A percentile compares a stretch with the other conserved stretches of the same genome.
These are phyloP conservation scores for Wickerhamiella brachini DNA, from an alignment of 805 yeast species.

Conservation along the genomic window DNA sequence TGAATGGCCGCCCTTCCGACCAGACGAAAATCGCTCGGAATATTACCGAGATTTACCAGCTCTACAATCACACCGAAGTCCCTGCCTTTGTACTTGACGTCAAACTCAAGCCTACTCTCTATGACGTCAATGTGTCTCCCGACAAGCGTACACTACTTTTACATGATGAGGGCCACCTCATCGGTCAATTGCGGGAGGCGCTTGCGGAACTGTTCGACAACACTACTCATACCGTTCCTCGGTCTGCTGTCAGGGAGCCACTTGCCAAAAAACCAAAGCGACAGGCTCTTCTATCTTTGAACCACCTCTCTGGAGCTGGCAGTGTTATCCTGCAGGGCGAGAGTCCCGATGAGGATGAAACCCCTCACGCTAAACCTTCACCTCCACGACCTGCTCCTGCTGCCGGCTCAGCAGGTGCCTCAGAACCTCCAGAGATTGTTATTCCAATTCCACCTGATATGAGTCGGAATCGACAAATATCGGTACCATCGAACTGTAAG, in stretches of 20 bases:
- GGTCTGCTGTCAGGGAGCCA: constrained; percentile 1
- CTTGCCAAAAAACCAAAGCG: constrained; percentile 8
- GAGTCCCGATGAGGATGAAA: constrained; percentile 1
- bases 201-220: constrained; percentile 35
- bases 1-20: constrained; percentile 64
- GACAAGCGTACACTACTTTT: constrained; percentile 67
- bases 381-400: background rate
- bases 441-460: background rate
- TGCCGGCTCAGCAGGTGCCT: too few relatives aligned
- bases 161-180: constrained; percentile 48
- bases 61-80: constrained; percentile 54
- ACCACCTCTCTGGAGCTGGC: constrained; percentile 12
- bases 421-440: background rate
- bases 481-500: background rate
- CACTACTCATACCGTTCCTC: constrained; percentile 27
- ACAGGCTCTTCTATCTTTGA: constrained; percentile 7
- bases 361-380: background rate
- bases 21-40: constrained; percentile 42
- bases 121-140: constrained; percentile 85
- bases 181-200: constrained; percentile 42
- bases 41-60: constrained; percentile 60
- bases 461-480: background rate
- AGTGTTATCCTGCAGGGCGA: background rate
- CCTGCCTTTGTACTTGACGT: constrained; percentile 61
- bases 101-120: constrained; percentile 30